Base-by-base conservation (phyloP, 495 filamentous ascomycete genomes). In the Xylaria palmicola region DNA sequence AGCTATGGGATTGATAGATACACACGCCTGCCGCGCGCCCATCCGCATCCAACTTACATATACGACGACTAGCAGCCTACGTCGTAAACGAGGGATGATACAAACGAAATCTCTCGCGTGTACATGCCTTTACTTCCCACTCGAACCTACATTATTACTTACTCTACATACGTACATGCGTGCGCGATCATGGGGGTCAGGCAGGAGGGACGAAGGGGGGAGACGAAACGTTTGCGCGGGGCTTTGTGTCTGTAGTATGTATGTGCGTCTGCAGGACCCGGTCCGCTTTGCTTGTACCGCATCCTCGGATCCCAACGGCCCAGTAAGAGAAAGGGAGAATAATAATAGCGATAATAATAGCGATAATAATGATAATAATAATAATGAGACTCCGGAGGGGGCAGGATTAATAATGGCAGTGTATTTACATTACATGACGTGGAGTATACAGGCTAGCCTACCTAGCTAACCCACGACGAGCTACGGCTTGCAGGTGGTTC, bases 381-480 rank as follows among this genome's bases (percentile, higher is more conserved):
- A 36, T 20, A 8, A 41, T 15, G 13, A 20, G 24, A n/a, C n/a
- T n/a, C n/a, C 5, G 13, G 27, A 34, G 47, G 34, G 10, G 1
- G 10, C 9, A 5, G 13, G 13, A 32, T 26, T 6, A 24, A 32
- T 6, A 20, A 20, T 34, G 19, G 40, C 50, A 40, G 10, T 6
- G 50, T 0, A 20, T 27, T 10, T n/a, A n/a, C n/a, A n/a, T n/a
- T n/a, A n/a, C n/a, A n/a, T n/a, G n/a, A n/a, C n/a, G n/a, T n/a
- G n/a, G n/a, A n/a, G n/a, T n/a, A n/a, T n/a, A n/a, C n/a, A n/a
- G n/a, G n/a, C n/a, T n/a, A n/a, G n/a, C n/a, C n/a, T 62, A 71
- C 49, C 52, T 56, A 65, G 58, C 60, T 63, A 49, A 63, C 62
- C 55, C 37, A 60, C 66, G 60, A 66, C 41, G 56, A 56, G 65